Evolutionary conservation across 345 rosid species (phyloP).

Genomic region (Turritis glabra): DNA sequence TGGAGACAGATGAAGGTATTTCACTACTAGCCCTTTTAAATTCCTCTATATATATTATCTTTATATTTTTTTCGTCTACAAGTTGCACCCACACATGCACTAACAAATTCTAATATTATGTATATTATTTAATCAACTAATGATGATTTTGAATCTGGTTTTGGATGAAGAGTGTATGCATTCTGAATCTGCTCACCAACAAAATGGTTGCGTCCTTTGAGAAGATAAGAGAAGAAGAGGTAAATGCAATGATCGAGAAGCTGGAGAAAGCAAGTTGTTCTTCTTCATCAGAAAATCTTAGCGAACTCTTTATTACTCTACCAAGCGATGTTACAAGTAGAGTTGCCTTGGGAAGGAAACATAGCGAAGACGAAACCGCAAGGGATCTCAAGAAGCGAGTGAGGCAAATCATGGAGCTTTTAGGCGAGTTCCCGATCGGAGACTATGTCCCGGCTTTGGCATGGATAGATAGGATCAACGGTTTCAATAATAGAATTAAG

Average conservation of each 20-base stretch:
- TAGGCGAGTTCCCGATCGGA: slow-evolving; percentile 46
- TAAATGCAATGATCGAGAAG: slow-evolving; percentile 29
- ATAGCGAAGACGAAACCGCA: slow-evolving; percentile 36
- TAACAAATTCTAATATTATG: not conserved
- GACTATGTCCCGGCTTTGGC: slow-evolving; percentile 58
- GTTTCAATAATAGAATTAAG: slow-evolving; percentile 16
- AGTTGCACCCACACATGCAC: not conserved
- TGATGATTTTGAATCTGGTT: not conserved
- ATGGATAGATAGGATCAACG: slow-evolving; percentile 41
- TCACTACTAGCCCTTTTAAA: not conserved
- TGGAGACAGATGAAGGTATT: slow-evolving; percentile 59
- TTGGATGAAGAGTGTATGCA: slow-evolving; percentile 44
- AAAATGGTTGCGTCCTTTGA: slow-evolving; percentile 48
- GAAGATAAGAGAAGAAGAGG: slow-evolving; percentile 51
- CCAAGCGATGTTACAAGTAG: slow-evolving; percentile 52
- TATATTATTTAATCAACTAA: not conserved
- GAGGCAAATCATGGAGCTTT: slow-evolving; percentile 31
- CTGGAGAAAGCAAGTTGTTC: slow-evolving; percentile 29
- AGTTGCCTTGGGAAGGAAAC: slow-evolving; percentile 55
- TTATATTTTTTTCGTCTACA: not conserved
- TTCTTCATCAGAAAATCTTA: slow-evolving; percentile 40
- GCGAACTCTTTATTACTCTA: slow-evolving; percentile 31
- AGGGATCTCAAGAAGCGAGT: slow-evolving; percentile 37
- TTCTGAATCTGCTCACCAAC: slow-evolving; percentile 48
- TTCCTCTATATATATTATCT: not conserved